Conservation (phyloP, 176 grass and related monocot genomes). For the Triticum aestivum region IWGSC_CS_RefSeq_v2.1 NC_057813.1:12404101-12404600, state of each 20-base stretch:
- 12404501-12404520: too few species aligned
- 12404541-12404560: neutral
- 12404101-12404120: neutral
- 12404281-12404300: constrained; percentile 29
- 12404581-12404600: neutral
- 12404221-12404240: constrained; percentile 20
- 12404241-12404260: constrained; percentile 11
- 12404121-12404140: neutral
- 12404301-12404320: neutral
- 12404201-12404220: neutral
- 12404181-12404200: constrained; percentile 7
- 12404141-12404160: neutral
- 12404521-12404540: neutral
- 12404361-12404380: too few species aligned
- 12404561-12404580: too few species aligned
- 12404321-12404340: neutral
- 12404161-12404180: neutral
- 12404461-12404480: too few species aligned
- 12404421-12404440: too few species aligned
- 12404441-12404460: too few species aligned
- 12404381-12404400: too few species aligned
- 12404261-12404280: constrained; percentile 24
- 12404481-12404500: too few species aligned
- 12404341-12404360: neutral
- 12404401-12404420: too few species aligned